Conservation (phyloP, 495 filamentous ascomycete genomes). For the Acidomyces sp. region DNA sequence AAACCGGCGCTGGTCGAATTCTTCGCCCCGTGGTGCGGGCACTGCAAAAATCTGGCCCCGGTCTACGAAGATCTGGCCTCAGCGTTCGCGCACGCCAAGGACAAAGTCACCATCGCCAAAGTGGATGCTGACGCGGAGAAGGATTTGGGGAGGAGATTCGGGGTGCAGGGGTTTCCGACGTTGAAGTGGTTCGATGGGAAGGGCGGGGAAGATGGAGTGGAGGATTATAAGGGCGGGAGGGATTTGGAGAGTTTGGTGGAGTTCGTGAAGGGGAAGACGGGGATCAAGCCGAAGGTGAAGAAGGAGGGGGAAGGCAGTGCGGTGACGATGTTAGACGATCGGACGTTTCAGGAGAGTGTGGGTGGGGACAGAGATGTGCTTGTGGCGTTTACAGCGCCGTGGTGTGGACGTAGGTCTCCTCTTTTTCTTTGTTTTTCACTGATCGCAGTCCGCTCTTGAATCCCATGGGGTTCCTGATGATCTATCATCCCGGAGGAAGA, state of each 20-base stretch:
- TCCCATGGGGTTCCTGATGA: no score
- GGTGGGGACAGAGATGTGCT: conserved; percentile 81
- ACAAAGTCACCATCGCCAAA: conserved; percentile 84
- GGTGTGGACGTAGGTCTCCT: conserved; percentile 97
- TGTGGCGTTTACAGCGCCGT: conserved; percentile 92
- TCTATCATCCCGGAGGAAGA: no score
- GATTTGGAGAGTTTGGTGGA: conserved; percentile 72
- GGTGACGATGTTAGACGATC: conserved; percentile 68
- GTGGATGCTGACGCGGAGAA: conserved; percentile 90
- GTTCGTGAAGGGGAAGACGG: conserved; percentile 83
- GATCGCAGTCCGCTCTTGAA: no score
- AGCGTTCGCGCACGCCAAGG: conserved; percentile 54
- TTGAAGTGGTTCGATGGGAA: conserved; percentile 98
- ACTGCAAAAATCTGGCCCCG: conserved; percentile 95
- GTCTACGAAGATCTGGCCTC: conserved; percentile 86
- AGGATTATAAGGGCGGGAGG: conserved; percentile 72
- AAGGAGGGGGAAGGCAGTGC: conserved; percentile 59
- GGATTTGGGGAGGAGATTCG: conserved; percentile 67
- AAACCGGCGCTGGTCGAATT: conserved; percentile 97
- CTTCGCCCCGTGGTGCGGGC: conserved; percentile 98
- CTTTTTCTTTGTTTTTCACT: no score
- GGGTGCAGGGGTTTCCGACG: conserved; percentile 88
- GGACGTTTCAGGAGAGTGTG: conserved; percentile 60
- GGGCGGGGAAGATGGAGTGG: conserved; percentile 71
- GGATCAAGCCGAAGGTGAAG: conserved; percentile 57